These are phyloP conservation scores for Nectriaceae sp. DNA, from an alignment of 2,329 filamentous ascomycete genomes.

Conservation along the genomic window DNA sequence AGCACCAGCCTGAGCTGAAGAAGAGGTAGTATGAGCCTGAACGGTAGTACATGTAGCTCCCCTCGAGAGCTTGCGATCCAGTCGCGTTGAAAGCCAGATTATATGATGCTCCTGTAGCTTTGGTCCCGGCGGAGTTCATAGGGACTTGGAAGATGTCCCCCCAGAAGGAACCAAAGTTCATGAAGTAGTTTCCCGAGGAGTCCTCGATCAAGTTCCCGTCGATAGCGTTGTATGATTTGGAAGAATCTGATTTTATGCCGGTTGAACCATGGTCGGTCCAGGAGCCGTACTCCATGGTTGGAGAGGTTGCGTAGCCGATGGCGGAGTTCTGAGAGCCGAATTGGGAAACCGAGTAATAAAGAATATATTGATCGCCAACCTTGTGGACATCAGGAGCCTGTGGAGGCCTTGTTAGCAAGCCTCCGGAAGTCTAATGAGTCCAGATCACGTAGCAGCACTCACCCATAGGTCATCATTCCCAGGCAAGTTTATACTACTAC, in stretches of 20 bases:
- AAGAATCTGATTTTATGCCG: slow-evolving; percentile 47
- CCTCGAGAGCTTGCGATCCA: slow-evolving; percentile 57
- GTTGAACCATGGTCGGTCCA: slow-evolving; percentile 62
- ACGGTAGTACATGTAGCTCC: slow-evolving; percentile 55
- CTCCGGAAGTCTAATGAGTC: no score
- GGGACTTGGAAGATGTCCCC: slow-evolving; percentile 61
- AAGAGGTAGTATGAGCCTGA: slow-evolving; percentile 65
- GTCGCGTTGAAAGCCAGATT: slow-evolving; percentile 55
- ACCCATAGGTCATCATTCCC: slow-evolving; percentile 48
- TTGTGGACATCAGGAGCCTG: slow-evolving; percentile 30
- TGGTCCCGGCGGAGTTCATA: slow-evolving; percentile 41
- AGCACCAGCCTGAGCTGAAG: slow-evolving; percentile 63
- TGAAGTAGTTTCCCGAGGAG: slow-evolving; percentile 40
- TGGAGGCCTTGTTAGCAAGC: not conserved
- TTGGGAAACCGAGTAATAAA: slow-evolving; percentile 65
- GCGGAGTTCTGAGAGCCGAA: slow-evolving; percentile 63
- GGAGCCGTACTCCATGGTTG: slow-evolving; percentile 51
- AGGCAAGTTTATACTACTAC: slow-evolving; percentile 40
- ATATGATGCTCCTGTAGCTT: slow-evolving; percentile 28
- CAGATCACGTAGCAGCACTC: no score
- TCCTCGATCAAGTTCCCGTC: slow-evolving; percentile 55
- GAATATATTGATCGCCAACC: slow-evolving; percentile 60
- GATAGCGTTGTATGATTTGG: slow-evolving; percentile 59
- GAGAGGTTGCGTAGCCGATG: slow-evolving; percentile 56
- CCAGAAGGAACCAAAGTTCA: slow-evolving; percentile 73